Evolutionary conservation across 2,329 filamentous ascomycete species (phyloP), one percentile per base, ranked within the genome.

Genomic region (Microsporum audouinii): DNA sequence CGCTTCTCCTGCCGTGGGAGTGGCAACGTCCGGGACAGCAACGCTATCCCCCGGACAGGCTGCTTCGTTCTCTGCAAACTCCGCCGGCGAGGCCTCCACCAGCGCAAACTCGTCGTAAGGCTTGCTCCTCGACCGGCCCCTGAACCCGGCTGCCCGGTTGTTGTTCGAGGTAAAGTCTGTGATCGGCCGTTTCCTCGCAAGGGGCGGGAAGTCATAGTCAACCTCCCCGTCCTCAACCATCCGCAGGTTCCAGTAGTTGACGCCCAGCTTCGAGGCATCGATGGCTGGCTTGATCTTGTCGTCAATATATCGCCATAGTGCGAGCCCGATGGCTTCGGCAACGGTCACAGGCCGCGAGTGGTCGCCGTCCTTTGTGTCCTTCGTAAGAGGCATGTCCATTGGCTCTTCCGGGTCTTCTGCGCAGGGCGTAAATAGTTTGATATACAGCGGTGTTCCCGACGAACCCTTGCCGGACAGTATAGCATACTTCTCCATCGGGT

Each of bases 181-280:
- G 60, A 86, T 78, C 0, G 82, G 79, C 64, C 80, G 78, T 27
- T 79, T 81, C 38, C 83, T 77, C 7, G 76, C 78, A 36, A 87
- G 71, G 0, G 84, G 78, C 4, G 84, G 83, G 64, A 87, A 87
- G 67, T 87, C 84, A 66, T 82, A 84, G 62, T 87, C 84, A 2
- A 87, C 81, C 67, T 87, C 84, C 4, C 82, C 84, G 66, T 86
- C 84, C 65, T 87, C 84, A 6, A 85, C 82, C 80, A 87, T 86
- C n/a, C 84, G 78, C 59, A 87, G 71, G 31, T 82, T 81, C 84
- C 84, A 87, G 62, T 78, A 76, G 65, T 86, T 86, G 62, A 86
- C 80, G 60, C 81, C 83, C 60, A 80, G 71, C 64, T 84, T 82
- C 31, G 77, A 75, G 1, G 72, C 72, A 5, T 77, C 72, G 7